phyloP scores from a whole-genome alignment of 768 basidiomycete genomes.

The Xanthoconium purpureum region DNA sequence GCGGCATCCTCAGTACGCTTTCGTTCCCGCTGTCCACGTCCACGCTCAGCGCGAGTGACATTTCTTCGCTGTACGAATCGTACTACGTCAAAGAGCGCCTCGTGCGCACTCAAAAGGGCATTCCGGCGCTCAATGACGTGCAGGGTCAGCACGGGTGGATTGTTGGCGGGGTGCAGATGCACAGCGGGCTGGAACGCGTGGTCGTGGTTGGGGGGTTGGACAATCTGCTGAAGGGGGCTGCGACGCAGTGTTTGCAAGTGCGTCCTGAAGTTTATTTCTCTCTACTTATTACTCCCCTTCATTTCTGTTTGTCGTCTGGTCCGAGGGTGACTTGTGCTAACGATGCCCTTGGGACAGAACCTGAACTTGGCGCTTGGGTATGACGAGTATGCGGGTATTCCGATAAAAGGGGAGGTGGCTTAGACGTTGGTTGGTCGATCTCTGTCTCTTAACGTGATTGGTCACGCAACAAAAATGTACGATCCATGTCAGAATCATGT shows the following conservation, averaged over 20 bases:
- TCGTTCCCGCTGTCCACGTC: slow-evolving; percentile 71
- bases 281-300: background rate
- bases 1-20: slow-evolving; percentile 87
- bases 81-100: slow-evolving; percentile 76
- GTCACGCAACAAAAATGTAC: background rate
- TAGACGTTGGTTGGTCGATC: slow-evolving; percentile 1
- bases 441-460: background rate
- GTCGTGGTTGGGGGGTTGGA: slow-evolving; percentile 96
- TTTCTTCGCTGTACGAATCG: slow-evolving; percentile 70
- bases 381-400: slow-evolving; percentile 81
- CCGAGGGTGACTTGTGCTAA: background rate
- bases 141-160: slow-evolving; percentile 85
- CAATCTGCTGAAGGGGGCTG: slow-evolving; percentile 96
- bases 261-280: slow-evolving; percentile 23
- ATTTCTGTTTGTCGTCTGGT: background rate
- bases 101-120: slow-evolving; percentile 61
- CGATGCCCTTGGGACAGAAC: slow-evolving; percentile 49
- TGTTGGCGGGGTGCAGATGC: slow-evolving; percentile 92
- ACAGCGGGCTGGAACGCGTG: slow-evolving; percentile 82
- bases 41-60: slow-evolving; percentile 65
- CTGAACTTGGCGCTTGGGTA: slow-evolving; percentile 87
- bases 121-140: slow-evolving; percentile 72
- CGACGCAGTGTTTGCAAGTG: slow-evolving; percentile 97
- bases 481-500: background rate
- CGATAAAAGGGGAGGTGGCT: slow-evolving; percentile 25